Base-by-base conservation (phyloP, 1,284 basidiomycete species). In the Rugosomyces carneus region DNA sequence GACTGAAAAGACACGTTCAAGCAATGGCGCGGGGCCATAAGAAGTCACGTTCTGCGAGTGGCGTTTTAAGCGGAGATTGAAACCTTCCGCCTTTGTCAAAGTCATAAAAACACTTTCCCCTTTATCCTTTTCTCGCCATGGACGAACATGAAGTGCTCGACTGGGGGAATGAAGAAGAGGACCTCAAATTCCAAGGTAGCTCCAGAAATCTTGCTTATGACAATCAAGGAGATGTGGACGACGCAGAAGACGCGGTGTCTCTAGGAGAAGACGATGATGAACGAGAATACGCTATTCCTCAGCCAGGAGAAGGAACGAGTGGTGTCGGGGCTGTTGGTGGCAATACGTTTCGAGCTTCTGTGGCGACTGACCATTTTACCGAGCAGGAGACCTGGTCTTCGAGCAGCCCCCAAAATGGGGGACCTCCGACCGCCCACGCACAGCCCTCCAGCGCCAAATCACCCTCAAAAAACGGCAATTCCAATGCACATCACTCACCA, bases 91-190 rank as follows among this genome's bases (percentile, higher is more conserved):
- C 27, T 29, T 29, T 29, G 41, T 44, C 40, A 48, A 49, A 42
- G 27, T 10, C 27, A 2, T 10, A 10, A 29, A 29, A 29, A 10
- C 27, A 29, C 10, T 53, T 51, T 54, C 44, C 52, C 20, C 32
- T 27, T 42, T 52, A 45, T 40, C 29, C 46, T 40, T 47, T 37
- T 53, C 37, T 42, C 48, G 56, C 42, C 54, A 85, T 85, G 83
- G 80, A 76, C 53, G 84, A 88, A 46, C 67, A 64, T 35, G 84
- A 88, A 58, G 65, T 76, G 27, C 68, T 87, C 29, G 84, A 88
- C 65, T 88, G 85, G 85, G 81, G 79, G 26, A 75, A 82, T 57
- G 84, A 83, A 49, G 84, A 85, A 41, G 79, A 84, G 47, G 78
- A 80, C 53, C 58, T 56, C 37, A 60, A 63, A 48, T 56, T 57